A percentile compares a stretch with the other conserved stretches of the same genome.
These are phyloP conservation scores for Thraustochytrium striatum DNA, from an alignment of 352 stramenopile genomes.

Conservation along the genomic window DNA sequence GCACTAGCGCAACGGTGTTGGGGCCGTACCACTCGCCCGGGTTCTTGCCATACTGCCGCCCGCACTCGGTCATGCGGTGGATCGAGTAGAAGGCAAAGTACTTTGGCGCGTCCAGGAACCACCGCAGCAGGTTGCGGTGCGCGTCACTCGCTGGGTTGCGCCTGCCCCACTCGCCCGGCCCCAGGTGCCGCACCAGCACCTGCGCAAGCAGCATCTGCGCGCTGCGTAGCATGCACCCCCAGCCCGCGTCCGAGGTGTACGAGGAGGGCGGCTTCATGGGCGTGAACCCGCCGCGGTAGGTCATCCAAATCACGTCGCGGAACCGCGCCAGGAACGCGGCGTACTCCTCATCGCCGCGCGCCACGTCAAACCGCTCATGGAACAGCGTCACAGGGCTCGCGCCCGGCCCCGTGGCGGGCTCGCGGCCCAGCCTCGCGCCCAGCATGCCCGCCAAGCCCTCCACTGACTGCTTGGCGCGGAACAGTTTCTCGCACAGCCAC, in stretches of 20 bases:
- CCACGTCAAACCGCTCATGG: background rate
- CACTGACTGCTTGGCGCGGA: constrained; percentile 11
- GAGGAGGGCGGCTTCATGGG: constrained; percentile 63
- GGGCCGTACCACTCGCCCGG: constrained; percentile 85
- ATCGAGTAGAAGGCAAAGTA: constrained; percentile 73
- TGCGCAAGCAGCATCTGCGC: constrained; percentile 89
- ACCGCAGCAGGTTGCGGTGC: constrained; percentile 63
- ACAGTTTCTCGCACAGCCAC: background rate
- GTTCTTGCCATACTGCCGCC: constrained; percentile 80
- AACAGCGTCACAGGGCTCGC: constrained; percentile 2
- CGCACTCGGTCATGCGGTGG: constrained; percentile 82
- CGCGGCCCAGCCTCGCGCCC: background rate
- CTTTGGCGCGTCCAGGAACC: constrained; percentile 75
- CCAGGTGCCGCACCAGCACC: constrained; percentile 71
- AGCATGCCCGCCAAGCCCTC: constrained; percentile 10
- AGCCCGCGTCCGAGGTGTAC: constrained; percentile 86
- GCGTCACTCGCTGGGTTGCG: constrained; percentile 35
- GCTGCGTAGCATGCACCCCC: constrained; percentile 90
- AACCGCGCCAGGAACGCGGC: background rate
- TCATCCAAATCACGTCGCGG: constrained; percentile 65
- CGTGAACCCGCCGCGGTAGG: constrained; percentile 78
- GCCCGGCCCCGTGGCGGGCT: background rate
- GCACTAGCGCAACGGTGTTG: constrained; percentile 75
- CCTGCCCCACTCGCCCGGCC: background rate
- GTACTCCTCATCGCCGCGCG: background rate